Conservation (phyloP, 192 early-diverging fungal species). For the Funneliformis mosseae region DNA sequence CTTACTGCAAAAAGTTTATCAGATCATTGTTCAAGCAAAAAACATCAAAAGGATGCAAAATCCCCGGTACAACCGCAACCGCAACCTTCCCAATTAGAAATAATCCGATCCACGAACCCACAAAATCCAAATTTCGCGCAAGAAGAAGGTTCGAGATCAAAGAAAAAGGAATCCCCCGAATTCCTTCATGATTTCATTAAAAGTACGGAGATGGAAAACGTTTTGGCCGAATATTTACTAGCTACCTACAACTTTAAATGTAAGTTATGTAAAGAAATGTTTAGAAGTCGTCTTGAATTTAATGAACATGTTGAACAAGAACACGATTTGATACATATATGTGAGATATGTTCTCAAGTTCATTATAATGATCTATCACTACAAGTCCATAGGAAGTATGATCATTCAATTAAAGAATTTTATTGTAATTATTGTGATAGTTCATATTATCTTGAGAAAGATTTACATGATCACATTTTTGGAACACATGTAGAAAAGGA, state of each 20-base stretch:
- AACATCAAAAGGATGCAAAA: not conserved
- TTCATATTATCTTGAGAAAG: too few relatives aligned
- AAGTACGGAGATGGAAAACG: too few relatives aligned
- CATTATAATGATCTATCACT: not conserved
- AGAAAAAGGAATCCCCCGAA: not conserved
- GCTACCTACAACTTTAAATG: not conserved
- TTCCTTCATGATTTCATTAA: not conserved
- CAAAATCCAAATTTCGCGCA: too few relatives aligned
- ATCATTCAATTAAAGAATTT: too few relatives aligned
- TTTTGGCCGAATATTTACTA: not conserved
- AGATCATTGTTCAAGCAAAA: not conserved
- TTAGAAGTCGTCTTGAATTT: not conserved
- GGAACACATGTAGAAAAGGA: too few relatives aligned
- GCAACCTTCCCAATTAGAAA: too few relatives aligned
- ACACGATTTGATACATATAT: not conserved
- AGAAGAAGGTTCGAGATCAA: too few relatives aligned
- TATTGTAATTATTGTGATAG: too few relatives aligned
- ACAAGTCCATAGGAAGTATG: too few relatives aligned
- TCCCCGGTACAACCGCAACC: too few relatives aligned
- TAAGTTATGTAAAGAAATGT: not conserved
- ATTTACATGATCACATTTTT: too few relatives aligned
- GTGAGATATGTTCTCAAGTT: not conserved
- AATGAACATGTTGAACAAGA: not conserved
- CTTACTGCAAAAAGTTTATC: not conserved
- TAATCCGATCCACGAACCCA: too few relatives aligned